Evolutionary conservation across 2,329 filamentous ascomycete genomes (phyloP), one percentile per base, ranked within the genome.

Genomic region (Sporothrix sp.): DNA sequence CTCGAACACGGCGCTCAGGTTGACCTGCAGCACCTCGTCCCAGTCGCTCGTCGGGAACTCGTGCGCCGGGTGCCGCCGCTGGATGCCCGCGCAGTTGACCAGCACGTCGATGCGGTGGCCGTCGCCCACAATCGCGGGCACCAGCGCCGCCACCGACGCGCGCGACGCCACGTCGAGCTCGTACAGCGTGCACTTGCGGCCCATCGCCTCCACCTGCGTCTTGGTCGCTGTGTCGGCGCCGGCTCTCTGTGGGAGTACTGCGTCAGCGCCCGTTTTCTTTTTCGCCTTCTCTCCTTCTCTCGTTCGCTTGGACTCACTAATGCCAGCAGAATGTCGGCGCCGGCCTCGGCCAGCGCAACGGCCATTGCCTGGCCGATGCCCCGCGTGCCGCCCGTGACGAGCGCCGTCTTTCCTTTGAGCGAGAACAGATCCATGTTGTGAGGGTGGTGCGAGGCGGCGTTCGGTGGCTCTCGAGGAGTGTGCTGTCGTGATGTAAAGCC

Each of bases 61-160:
- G 59, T 88, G 79, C 38, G 83, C 81, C 0, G 85, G 79, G 65
- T 93, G 85, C 13, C 88, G 76, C 55, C 81, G 76, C 66, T 95
- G 89, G 62, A 95, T 90, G 23, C 89, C 89, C 16, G 85, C 89
- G 68, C 86, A 91, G 70, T 90, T 95, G 59, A 95, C 70, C 7
- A 95, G 77, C 61, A 94, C 86, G 62, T 86, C 77, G 56, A 94
- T 79, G 33, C 51, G 50, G 47, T 39, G 20, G 27, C 52, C 37
- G 35, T 40, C 23, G 36, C 62, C 63, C n/a, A 86, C 70, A 51
- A 89, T 65, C 18, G 68, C 67, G 21, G 82, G 77, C 1, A 80
- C 69, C 2, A 90, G 72, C 0, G 68, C 66, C n/a, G 74, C 68
- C 50, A 89, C 81, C 20, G 79, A 77, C 18, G 68, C 60, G n/a